Base-by-base conservation (phyloP, 2,329 filamentous ascomycete genomes). In the Alternaria brassicae region DNA sequence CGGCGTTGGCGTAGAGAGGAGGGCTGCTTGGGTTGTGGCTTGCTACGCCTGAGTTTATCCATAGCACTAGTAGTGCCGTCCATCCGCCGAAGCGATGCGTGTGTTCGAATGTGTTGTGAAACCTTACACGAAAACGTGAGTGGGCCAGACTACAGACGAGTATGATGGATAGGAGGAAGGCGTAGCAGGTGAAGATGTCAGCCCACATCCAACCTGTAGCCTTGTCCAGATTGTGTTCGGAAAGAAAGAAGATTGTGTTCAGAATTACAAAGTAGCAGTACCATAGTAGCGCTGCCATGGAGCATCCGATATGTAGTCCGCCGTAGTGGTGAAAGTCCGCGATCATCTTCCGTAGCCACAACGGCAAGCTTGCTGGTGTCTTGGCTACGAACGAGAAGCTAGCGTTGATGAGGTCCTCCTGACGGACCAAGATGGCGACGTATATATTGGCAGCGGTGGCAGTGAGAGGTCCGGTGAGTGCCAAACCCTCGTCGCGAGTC, bases 251-350 rank as follows among this genome's bases (percentile, higher is more conserved):
- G 15, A 58, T 51, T 1, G 74, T 70, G 30, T 78, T 57, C 15
- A 78, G 55, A 4, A 69, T 68, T 2, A 76, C 70, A 58, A 82
- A 79, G 44, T 77, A 59, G n/a, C 79, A 69, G 66, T 81, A 83
- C 82, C 82, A 84, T 17, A 72, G 42, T 6, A 72, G 62, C 1
- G 72, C 69, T 7, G 74, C 70, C 3, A 77, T 42, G 1, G 74
- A 71, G 17, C 68, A 62, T 25, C 77, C 76, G 32, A 72, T 71
- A 45, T 78, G 77, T 3, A 77, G 52, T 7, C 76, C 75, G 2
- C 77, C 77, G 45, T 73, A 74, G 42, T 70, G 67, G 49, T 78
- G 75, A 6, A 75, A 64, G 48, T 70, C 63, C 27, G 72, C 70
- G 15, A 75, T 48, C 3, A 56, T 17, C 19, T 58, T 66, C 10